phyloP scores from a whole-genome alignment of 2,329 filamentous ascomycete genomes.

The Leptoxyphium fumago region DNA sequence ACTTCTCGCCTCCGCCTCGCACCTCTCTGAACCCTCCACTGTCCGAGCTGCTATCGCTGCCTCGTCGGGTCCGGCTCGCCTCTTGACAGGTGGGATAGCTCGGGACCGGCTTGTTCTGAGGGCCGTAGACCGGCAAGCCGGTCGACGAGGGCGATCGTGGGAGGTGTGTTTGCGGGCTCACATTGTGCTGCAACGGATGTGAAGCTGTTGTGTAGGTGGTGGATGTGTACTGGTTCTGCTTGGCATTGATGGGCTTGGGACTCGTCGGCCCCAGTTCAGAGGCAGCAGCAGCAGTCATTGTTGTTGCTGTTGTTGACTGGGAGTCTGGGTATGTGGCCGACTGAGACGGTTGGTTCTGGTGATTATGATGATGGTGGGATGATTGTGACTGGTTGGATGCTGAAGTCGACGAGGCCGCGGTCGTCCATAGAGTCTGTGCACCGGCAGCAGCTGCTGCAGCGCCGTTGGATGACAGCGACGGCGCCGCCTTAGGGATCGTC shows the following conservation, averaged over 20 bases:
- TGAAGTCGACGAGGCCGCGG: conserved; percentile 5
- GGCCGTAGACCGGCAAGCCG: conserved; percentile 18
- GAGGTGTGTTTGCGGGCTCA: conserved; percentile 22
- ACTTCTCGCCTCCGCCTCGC: conserved; percentile 61
- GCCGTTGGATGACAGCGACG: conserved; percentile 26
- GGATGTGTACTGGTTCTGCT: conserved; percentile 19
- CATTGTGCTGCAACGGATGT: conserved; percentile 24
- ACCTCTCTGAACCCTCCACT: conserved; percentile 63
- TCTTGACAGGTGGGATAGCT: conserved; percentile 20
- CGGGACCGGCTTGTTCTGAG: conserved; percentile 19
- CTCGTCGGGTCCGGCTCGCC: conserved; percentile 28
- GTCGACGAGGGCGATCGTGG: conserved; percentile 22
- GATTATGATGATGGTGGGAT: background rate
- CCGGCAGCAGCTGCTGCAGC: conserved; percentile 15
- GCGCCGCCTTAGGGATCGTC: conserved; percentile 32
- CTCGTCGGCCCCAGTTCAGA: conserved; percentile 22
- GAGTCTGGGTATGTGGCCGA: conserved; percentile 4
- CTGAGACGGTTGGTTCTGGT: conserved; percentile 4
- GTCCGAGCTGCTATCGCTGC: conserved; percentile 61
- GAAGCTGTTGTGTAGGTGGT: conserved; percentile 12
- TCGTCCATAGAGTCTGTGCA: conserved; percentile 14
- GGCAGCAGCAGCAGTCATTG: too few species aligned
- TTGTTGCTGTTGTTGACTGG: background rate
- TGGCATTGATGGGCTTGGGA: conserved; percentile 34
- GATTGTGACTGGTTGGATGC: conserved; percentile 8